These are phyloP conservation scores for Albophoma yamanashiensis DNA, from an alignment of 2,329 filamentous ascomycete genomes.

Conservation along the genomic window DNA sequence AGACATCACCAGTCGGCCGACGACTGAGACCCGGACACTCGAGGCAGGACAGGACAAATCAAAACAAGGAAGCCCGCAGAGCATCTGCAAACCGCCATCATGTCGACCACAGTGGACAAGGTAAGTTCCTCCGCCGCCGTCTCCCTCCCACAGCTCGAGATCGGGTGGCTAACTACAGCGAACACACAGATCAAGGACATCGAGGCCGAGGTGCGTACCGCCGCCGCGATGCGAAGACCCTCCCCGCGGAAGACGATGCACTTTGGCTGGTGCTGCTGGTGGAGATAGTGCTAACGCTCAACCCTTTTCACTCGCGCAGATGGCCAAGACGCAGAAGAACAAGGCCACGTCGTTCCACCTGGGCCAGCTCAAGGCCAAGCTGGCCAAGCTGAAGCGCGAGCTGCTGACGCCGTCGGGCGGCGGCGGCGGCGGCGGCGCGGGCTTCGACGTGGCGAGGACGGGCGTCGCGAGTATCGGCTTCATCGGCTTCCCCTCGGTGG, in stretches of 20 bases:
- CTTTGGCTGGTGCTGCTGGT: background rate
- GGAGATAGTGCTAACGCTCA: background rate
- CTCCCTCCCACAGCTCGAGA: background rate
- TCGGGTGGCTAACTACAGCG: background rate
- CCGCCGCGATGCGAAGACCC: conserved; percentile 2
- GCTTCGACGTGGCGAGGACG: conserved; percentile 95
- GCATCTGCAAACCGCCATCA: conserved; percentile 36
- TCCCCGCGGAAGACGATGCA: background rate
- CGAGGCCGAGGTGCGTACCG: conserved; percentile 70
- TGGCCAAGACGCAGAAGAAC: conserved; percentile 96
- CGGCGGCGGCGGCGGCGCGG: conserved; percentile 74
- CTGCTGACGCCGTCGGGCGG: conserved; percentile 78
- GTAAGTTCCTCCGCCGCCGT: conserved; percentile 31
- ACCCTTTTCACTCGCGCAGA: conserved; percentile 35
- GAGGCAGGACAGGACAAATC: background rate
- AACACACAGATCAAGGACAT: conserved; percentile 77
- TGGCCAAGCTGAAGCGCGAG: conserved; percentile 95
- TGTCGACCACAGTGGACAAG: conserved; percentile 98
- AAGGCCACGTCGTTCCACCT: conserved; percentile 91
- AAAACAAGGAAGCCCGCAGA: background rate
- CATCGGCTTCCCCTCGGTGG: conserved; percentile 96
- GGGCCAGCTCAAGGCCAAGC: conserved; percentile 93
- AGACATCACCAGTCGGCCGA: background rate
- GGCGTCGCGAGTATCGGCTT: conserved; percentile 96
- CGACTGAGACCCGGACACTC: background rate